Conservation (phyloP, 2,329 filamentous ascomycete species). For the Orbilia quercus region DNA sequence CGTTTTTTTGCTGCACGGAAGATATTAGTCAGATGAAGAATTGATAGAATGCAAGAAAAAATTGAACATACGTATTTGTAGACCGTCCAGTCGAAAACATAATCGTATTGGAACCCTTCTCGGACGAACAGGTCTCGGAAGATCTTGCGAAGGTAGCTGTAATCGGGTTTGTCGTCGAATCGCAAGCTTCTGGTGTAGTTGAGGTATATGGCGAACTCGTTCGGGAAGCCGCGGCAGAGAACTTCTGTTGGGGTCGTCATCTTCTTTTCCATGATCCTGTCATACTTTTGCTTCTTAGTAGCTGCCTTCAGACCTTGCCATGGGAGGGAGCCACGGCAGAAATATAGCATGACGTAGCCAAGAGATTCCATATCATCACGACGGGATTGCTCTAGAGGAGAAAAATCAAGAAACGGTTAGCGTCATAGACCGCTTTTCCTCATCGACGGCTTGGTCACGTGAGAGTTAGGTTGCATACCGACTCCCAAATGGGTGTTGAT, state of each 20-base stretch:
- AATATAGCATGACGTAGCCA: slow-evolving; percentile 99
- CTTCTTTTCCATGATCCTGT: slow-evolving; percentile 99
- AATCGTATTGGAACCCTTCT: slow-evolving; percentile 99
- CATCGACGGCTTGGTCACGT: slow-evolving; percentile 55
- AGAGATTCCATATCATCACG: slow-evolving; percentile 99
- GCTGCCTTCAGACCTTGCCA: slow-evolving; percentile 99
- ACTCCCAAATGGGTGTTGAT: slow-evolving; percentile 99
- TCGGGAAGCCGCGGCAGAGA: slow-evolving; percentile 97
- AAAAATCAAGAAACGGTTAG: neutral
- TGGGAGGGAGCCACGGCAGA: slow-evolving; percentile 97
- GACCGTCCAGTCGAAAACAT: slow-evolving; percentile 98
- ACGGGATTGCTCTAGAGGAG: slow-evolving; percentile 83
- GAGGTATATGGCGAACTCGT: slow-evolving; percentile 99
- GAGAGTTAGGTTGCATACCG: slow-evolving; percentile 68
- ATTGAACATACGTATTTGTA: slow-evolving; percentile 60
- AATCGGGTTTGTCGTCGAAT: slow-evolving; percentile 99
- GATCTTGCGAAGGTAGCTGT: slow-evolving; percentile 99
- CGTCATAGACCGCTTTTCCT: neutral
- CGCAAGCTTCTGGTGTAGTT: slow-evolving; percentile 99
- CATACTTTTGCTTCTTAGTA: slow-evolving; percentile 99
- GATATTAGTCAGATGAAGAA: slow-evolving; percentile 48
- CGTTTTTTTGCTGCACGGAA: slow-evolving; percentile 60
- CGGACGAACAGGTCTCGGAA: slow-evolving; percentile 99
- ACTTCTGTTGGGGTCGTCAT: slow-evolving; percentile 99
- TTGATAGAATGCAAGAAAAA: neutral